A percentile compares a stretch with the other conserved stretches of the same genome.
These are phyloP conservation scores for Claviceps sp. DNA, from an alignment of 2,329 filamentous ascomycete genomes.

Conservation along the genomic window DNA sequence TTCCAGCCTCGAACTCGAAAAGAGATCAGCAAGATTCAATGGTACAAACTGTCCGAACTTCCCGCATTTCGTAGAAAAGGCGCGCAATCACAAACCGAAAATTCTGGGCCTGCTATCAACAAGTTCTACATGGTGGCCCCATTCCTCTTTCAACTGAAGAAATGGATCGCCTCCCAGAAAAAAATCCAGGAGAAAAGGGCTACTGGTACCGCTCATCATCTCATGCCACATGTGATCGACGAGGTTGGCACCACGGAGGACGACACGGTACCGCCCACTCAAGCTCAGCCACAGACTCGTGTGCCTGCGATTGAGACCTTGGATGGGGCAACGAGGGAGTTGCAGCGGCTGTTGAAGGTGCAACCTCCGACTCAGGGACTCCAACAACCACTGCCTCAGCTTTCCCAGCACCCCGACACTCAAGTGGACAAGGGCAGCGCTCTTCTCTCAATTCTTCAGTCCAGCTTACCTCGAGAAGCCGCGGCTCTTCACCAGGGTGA, in stretches of 20 bases:
- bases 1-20: constrained; percentile 90
- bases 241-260: constrained; percentile 51
- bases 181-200: constrained; percentile 48
- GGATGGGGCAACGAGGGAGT: constrained; percentile 36
- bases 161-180: constrained; percentile 80
- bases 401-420: not conserved
- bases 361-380: constrained; percentile 38
- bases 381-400: constrained; percentile 23
- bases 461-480: constrained; percentile 12
- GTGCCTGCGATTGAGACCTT: constrained; percentile 31
- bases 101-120: constrained; percentile 49
- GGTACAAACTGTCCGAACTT: constrained; percentile 83
- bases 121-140: constrained; percentile 98
- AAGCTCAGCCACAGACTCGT: constrained; percentile 18
- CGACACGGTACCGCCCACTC: constrained; percentile 34
- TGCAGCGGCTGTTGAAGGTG: constrained; percentile 42
- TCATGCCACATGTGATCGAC: constrained; percentile 28
- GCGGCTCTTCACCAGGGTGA: constrained; percentile 8
- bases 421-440: constrained; percentile 35
- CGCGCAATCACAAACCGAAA: constrained; percentile 41
- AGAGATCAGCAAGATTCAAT: constrained; percentile 93
- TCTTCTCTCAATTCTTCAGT: constrained; percentile 40
- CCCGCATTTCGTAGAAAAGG: constrained; percentile 67
- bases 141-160: constrained; percentile 73
- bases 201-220: constrained; percentile 26